A percentile compares a stretch with the other conserved stretches of the same genome.
These are phyloP conservation scores for Lecanicillium sp. DNA, from an alignment of 2,329 filamentous ascomycete species.

Conservation along the genomic window DNA sequence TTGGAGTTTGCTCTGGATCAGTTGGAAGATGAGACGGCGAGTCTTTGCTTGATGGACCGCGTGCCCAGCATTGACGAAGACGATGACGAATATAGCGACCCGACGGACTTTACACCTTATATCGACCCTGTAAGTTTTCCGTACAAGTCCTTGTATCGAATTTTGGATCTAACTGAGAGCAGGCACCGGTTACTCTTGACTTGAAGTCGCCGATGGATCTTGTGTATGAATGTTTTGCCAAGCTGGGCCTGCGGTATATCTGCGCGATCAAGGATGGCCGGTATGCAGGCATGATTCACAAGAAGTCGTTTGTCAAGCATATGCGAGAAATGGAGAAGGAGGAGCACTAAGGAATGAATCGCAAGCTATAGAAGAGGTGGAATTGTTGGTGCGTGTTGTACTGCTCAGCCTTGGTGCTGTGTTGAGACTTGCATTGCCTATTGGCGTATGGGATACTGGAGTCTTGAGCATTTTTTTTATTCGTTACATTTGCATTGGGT, in stretches of 20 bases:
- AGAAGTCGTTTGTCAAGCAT: constrained; percentile 94
- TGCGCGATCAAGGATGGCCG: constrained; percentile 79
- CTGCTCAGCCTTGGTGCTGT: not conserved
- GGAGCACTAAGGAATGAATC: constrained; percentile 13
- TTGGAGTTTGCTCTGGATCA: constrained; percentile 87
- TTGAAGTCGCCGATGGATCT: constrained; percentile 86
- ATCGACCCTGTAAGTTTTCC: constrained; percentile 66
- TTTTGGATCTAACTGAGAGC: constrained; percentile 9
- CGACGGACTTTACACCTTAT: constrained; percentile 79
- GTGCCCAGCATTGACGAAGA: constrained; percentile 54
- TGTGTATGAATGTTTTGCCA: constrained; percentile 94
- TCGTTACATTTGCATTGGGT: no score
- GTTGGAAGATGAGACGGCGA: constrained; percentile 64
- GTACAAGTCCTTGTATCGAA: not conserved
- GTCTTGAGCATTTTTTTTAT: no score
- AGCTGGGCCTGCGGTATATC: constrained; percentile 85
- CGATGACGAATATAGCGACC: constrained; percentile 53
- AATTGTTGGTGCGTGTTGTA: no score
- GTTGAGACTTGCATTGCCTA: no score
- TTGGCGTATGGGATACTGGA: no score
- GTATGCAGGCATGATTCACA: constrained; percentile 89
- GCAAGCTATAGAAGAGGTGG: no score
- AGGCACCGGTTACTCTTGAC: constrained; percentile 81
- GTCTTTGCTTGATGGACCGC: constrained; percentile 74
- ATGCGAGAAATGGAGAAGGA: constrained; percentile 71